phyloP scores from a whole-genome alignment of 2,329 filamentous ascomycete species.

The Gliomastix tumulicola region DNA sequence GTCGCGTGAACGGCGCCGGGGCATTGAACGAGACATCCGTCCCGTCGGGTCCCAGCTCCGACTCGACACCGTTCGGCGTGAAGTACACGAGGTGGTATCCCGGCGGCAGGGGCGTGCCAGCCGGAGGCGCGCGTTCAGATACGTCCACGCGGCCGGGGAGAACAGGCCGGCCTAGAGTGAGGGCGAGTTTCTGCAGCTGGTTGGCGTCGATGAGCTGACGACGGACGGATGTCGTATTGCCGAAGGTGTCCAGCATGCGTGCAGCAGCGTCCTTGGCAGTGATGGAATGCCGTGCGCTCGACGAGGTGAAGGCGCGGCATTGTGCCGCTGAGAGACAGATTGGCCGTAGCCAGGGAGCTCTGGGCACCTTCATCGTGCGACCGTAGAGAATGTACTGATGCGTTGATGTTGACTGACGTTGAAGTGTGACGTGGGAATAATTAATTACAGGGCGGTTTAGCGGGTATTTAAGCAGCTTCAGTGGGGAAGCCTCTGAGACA shows the following conservation, averaged over 20 bases:
- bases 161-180: slow-evolving; percentile 47
- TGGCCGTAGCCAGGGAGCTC: too few relatives aligned
- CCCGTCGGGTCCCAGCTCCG: slow-evolving; percentile 50
- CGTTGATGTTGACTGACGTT: too few relatives aligned
- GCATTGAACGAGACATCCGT: slow-evolving; percentile 56
- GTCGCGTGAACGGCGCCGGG: slow-evolving; percentile 49
- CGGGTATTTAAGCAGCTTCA: too few relatives aligned
- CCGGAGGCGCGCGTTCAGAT: slow-evolving; percentile 23
- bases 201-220: slow-evolving; percentile 51
- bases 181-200: slow-evolving; percentile 53
- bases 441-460: too few relatives aligned
- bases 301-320: neutral
- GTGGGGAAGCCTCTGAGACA: too few relatives aligned
- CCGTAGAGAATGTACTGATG: too few relatives aligned
- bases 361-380: too few relatives aligned
- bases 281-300: neutral
- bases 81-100: slow-evolving; percentile 61
- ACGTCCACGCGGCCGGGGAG: slow-evolving; percentile 23
- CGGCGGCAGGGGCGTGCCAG: slow-evolving; percentile 44
- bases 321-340: too few relatives aligned
- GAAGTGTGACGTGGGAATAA: too few relatives aligned
- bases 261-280: slow-evolving; percentile 3
- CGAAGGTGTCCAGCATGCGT: slow-evolving; percentile 2
- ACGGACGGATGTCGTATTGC: neutral
- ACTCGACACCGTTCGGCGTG: slow-evolving; percentile 47